Base-by-base conservation (phyloP, 768 basidiomycete genomes). In the Mycena sanguinolenta region DNA sequence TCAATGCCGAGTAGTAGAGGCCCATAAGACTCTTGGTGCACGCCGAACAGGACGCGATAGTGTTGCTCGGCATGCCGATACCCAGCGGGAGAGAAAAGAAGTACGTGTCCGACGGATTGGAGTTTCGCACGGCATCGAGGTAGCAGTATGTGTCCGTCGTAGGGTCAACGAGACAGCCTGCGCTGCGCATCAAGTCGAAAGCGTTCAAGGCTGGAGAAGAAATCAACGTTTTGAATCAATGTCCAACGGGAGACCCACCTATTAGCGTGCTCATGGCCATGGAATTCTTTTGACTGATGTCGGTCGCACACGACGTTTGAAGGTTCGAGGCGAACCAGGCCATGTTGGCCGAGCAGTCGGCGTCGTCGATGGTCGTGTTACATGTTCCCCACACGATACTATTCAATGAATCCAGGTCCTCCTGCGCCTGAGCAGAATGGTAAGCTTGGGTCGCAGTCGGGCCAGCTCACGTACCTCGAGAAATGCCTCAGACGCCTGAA, bases 361-460 rank as follows among this genome's bases (percentile, higher is more conserved):
- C 83, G 17, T 81, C 77, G 3, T 78, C 75, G 1, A 79, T 75
- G 19, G 77, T 80, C 8, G 93, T 92, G 73, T 94, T 91, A 79
- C 95, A 96, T 0, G 92, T 94, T 3, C 92, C 93, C 91, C 93
- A 94, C 9, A 95, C 76, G 58, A 94, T 82, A 12, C 82, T 79
- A 75, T 95, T 95, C 75, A 94, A 83, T 39, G 85, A 77, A 1
- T 88, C 86, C 46, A 89, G 76, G 79, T 93, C 90, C 3, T 79
- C 76, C 80, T 92, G 91, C 39, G 91, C 90, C 92, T 94, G 67
- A 42, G 30, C 16, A 38, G 27, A 27, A 70, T 30, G 4, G 50
- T 30, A 50, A 36, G 68, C 23, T 3, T 57, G 49, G 13, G 38
- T 25, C 50, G 52, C 17, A 42, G 39, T 34, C 14, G 34, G 49